Conservation (phyloP, 495 filamentous ascomycete species). For the Durotheca rogersii region DNA sequence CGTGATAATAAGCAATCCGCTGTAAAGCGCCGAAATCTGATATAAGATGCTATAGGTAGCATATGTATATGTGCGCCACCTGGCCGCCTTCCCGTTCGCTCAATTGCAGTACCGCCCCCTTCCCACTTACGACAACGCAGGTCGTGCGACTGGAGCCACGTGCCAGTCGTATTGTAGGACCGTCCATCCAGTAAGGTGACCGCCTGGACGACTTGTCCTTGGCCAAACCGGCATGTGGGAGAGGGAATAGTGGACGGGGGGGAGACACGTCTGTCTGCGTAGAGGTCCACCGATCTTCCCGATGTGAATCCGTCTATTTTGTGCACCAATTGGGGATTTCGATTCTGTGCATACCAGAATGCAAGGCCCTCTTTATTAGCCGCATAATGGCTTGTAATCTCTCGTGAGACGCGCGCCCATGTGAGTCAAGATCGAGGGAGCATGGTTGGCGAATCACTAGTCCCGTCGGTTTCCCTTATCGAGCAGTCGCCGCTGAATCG, state of each 20-base stretch:
- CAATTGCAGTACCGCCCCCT: slow-evolving; percentile 15
- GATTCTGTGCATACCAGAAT: slow-evolving; percentile 16
- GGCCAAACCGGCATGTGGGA: slow-evolving; percentile 20
- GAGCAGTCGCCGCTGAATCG: slow-evolving; percentile 30
- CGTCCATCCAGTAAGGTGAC: slow-evolving; percentile 11
- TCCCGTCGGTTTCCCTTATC: slow-evolving; percentile 38
- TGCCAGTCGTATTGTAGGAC: slow-evolving; percentile 32
- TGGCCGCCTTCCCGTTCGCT: slow-evolving; percentile 20
- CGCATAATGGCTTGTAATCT: slow-evolving; percentile 18
- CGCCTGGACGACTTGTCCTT: not conserved
- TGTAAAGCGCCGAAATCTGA: slow-evolving; percentile 17
- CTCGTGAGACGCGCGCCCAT: slow-evolving; percentile 11
- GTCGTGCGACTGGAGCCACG: slow-evolving; percentile 34
- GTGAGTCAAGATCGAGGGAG: slow-evolving; percentile 13
- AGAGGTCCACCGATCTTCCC: slow-evolving; percentile 32
- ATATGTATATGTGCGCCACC: slow-evolving; percentile 18
- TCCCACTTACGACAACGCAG: slow-evolving; percentile 18
- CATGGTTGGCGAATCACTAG: no score
- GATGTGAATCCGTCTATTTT: slow-evolving; percentile 19
- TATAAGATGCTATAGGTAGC: slow-evolving; percentile 18
- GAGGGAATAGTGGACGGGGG: slow-evolving; percentile 17
- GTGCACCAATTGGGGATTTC: slow-evolving; percentile 20
- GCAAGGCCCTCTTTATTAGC: slow-evolving; percentile 18
- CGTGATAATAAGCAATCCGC: no score
- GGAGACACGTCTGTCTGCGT: slow-evolving; percentile 32